Conservation (phyloP, 306 rosid genomes). For the Inga leiocalycina region DNA sequence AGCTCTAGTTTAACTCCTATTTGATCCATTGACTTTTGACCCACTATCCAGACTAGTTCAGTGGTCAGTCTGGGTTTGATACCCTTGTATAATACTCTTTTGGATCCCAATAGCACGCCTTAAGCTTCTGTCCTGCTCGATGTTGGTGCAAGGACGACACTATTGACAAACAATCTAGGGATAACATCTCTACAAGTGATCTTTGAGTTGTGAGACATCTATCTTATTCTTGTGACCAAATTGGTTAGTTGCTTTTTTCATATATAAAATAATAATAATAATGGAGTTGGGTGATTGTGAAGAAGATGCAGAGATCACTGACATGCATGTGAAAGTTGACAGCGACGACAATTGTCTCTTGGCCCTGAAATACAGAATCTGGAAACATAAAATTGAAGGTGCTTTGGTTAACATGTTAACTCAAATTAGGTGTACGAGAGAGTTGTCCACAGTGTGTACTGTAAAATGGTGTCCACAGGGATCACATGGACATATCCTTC, state of each 20-base stretch:
- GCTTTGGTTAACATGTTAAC: not conserved
- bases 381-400: not conserved
- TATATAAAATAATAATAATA: not conserved
- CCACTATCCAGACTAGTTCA: no score
- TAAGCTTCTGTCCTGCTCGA: not conserved
- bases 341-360: not conserved
- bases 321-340: conserved; percentile 30
- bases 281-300: conserved; percentile 1
- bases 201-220: not conserved
- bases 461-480: not conserved
- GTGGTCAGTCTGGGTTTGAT: no score
- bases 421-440: not conserved
- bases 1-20: no score
- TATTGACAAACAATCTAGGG: not conserved
- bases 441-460: not conserved
- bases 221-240: not conserved
- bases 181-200: not conserved
- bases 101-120: no score
- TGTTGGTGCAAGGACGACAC: not conserved
- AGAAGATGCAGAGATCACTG: not conserved
- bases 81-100: no score
- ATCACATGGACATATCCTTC: not conserved
- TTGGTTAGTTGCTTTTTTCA: not conserved
- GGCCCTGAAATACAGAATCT: conserved; percentile 1
- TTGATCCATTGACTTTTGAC: no score